Evolutionary conservation across 805 yeast genomes (phyloP).

Genomic region (Hanseniaspora lindneri): DNA sequence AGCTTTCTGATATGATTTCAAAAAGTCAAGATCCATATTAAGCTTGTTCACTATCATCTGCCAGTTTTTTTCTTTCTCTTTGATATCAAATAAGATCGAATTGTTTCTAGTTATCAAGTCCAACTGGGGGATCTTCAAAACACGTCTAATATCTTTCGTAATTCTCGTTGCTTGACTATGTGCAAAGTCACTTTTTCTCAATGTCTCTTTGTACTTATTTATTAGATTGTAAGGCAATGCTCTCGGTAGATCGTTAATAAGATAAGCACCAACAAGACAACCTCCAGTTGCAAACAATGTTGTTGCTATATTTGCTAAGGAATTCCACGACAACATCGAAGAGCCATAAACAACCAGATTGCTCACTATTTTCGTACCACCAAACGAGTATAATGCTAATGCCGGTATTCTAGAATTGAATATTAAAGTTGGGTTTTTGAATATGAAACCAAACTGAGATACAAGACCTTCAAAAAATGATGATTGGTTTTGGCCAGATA

Average conservation of each 20-base stretch:
- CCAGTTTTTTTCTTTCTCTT: constrained; percentile 25
- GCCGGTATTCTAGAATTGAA: constrained; percentile 30
- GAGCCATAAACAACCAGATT: constrained; percentile 31
- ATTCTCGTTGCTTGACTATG: constrained; percentile 68
- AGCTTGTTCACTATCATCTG: constrained; percentile 18
- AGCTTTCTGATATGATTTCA: constrained; percentile 24
- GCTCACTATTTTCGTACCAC: constrained; percentile 33
- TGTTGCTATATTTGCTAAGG: constrained; percentile 37
- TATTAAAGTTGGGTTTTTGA: constrained; percentile 25
- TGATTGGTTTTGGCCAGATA: too few relatives aligned
- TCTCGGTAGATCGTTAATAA: constrained; percentile 71
- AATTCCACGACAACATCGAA: constrained; percentile 28
- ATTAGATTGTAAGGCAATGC: constrained; percentile 81
- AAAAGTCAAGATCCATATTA: constrained; percentile 22
- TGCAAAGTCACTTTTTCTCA: constrained; percentile 61
- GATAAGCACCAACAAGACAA: constrained; percentile 46
- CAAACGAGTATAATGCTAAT: constrained; percentile 27
- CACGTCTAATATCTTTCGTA: constrained; percentile 69
- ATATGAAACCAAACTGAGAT: background rate
- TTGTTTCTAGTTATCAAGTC: constrained; percentile 47
- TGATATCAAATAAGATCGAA: constrained; percentile 18
- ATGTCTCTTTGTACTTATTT: constrained; percentile 49
- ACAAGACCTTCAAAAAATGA: background rate
- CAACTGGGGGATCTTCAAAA: constrained; percentile 66
- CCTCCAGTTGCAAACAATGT: constrained; percentile 44